Percentiles rank a stretch among this genome's conserved stretches.
These are phyloP conservation scores for Ambrosia trifida DNA, from an alignment of 129 eudicot species.

Conservation along the genomic window DNA sequence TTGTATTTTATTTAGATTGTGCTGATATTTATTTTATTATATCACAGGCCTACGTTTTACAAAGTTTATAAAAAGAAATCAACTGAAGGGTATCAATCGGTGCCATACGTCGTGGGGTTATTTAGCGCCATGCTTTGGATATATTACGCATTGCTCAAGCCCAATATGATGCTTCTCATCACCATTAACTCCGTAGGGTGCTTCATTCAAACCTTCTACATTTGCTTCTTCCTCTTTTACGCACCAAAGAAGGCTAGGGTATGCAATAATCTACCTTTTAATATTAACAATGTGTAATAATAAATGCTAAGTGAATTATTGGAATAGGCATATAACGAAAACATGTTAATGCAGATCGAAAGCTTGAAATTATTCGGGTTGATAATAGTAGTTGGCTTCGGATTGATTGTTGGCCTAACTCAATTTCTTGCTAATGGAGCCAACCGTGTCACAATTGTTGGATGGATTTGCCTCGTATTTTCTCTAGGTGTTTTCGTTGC, in stretches of 20 bases:
- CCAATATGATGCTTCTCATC: conserved; percentile 58
- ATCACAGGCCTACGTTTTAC: conserved; percentile 65
- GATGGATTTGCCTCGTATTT: conserved; percentile 83
- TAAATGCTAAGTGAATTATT: not conserved
- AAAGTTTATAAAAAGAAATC: conserved; percentile 74
- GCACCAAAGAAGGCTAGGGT: conserved; percentile 65
- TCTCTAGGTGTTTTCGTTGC: conserved; percentile 78
- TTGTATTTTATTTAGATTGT: not conserved
- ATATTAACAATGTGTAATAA: not conserved
- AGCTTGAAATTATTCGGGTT: conserved; percentile 42
- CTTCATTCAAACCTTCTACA: conserved; percentile 62
- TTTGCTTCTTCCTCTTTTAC: conserved; percentile 61
- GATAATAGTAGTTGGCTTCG: conserved; percentile 60
- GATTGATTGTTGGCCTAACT: conserved; percentile 54
- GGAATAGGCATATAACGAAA: not conserved
- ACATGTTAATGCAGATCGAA: conserved; percentile 42
- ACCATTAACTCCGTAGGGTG: conserved; percentile 75
- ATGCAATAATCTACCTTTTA: not conserved
- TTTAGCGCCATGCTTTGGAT: conserved; percentile 85
- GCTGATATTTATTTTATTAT: not conserved
- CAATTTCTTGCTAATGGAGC: conserved; percentile 43
- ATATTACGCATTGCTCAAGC: conserved; percentile 61
- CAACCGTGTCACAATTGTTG: conserved; percentile 54
- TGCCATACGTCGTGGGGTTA: conserved; percentile 72
- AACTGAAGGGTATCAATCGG: conserved; percentile 69